These are phyloP conservation scores for Pythium dissotocum DNA, from an alignment of 352 stramenopile genomes.

Conservation along the genomic window DNA sequence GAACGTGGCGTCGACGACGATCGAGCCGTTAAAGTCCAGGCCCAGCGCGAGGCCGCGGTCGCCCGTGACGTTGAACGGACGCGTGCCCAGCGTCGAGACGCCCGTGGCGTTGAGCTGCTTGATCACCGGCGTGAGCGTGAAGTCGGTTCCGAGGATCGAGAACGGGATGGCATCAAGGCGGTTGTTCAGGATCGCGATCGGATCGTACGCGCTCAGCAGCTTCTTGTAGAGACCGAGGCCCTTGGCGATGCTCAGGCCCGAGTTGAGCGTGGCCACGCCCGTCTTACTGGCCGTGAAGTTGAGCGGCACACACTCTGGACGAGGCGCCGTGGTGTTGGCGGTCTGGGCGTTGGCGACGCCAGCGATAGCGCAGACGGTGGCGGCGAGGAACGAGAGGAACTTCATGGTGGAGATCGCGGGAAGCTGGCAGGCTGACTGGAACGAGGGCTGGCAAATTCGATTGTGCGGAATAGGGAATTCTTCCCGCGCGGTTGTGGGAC, in stretches of 20 bases:
- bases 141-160: conserved; percentile 47
- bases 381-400: conserved; percentile 37
- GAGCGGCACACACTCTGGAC: conserved; percentile 32
- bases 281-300: conserved; percentile 45
- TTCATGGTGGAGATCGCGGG: conserved; percentile 30
- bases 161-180: conserved; percentile 43
- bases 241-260: conserved; percentile 37
- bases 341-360: conserved; percentile 27
- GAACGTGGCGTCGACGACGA: conserved; percentile 39
- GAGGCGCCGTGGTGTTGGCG: conserved; percentile 10
- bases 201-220: conserved; percentile 32
- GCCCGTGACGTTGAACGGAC: conserved; percentile 47
- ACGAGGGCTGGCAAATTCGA: conserved; percentile 7
- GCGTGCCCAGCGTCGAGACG: conserved; percentile 41
- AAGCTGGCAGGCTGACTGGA: not conserved
- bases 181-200: conserved; percentile 42
- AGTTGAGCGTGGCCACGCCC: conserved; percentile 53
- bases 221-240: conserved; percentile 25
- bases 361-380: conserved; percentile 16
- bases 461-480: conserved; percentile 8
- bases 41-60: conserved; percentile 38
- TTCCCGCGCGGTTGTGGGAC: not conserved
- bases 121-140: conserved; percentile 51
- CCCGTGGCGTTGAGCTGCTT: conserved; percentile 47
- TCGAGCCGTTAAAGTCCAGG: conserved; percentile 41